Evolutionary conservation across 495 filamentous ascomycete species (phyloP).

Genomic region (Neurospora sp.): DNA sequence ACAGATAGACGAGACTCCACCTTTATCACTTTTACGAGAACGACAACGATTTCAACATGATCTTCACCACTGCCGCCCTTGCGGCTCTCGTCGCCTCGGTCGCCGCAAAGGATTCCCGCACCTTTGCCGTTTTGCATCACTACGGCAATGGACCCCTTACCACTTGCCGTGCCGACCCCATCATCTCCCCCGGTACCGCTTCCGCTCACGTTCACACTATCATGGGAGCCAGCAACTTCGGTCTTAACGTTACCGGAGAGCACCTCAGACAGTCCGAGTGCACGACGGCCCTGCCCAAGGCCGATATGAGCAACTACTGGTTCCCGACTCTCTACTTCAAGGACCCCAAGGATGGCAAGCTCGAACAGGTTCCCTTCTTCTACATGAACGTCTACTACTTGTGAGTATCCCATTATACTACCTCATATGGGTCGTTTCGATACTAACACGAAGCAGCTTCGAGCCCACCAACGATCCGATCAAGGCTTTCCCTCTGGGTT

Average conservation of each 20-base stretch:
- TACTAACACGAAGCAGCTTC: constrained; percentile 33
- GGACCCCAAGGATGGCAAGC: constrained; percentile 49
- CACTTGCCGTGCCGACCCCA: constrained; percentile 52
- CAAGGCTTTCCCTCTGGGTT: constrained; percentile 54
- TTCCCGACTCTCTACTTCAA: constrained; percentile 57
- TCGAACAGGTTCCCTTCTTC: constrained; percentile 52
- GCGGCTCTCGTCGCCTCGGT: constrained; percentile 7
- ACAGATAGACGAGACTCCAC: not conserved
- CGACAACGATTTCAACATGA: constrained; percentile 15
- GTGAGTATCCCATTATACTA: constrained; percentile 22
- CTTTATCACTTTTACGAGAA: not conserved
- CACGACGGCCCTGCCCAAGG: constrained; percentile 52
- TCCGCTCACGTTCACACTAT: constrained; percentile 59
- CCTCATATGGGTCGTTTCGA: not conserved
- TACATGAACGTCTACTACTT: constrained; percentile 65
- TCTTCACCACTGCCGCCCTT: constrained; percentile 18
- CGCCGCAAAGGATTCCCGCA: constrained; percentile 25
- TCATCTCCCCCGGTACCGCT: constrained; percentile 47
- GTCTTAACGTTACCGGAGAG: constrained; percentile 49
- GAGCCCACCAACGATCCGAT: constrained; percentile 49
- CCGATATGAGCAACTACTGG: constrained; percentile 74
- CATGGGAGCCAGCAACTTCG: constrained; percentile 62
- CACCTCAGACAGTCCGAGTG: constrained; percentile 50
- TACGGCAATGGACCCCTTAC: constrained; percentile 38
- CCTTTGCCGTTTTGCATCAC: constrained; percentile 38